Percentiles rank a stretch among this genome's conserved stretches.
phyloP scores from a whole-genome alignment of 2,329 filamentous ascomycete species.

The Trichoderma guizhouense region DNA sequence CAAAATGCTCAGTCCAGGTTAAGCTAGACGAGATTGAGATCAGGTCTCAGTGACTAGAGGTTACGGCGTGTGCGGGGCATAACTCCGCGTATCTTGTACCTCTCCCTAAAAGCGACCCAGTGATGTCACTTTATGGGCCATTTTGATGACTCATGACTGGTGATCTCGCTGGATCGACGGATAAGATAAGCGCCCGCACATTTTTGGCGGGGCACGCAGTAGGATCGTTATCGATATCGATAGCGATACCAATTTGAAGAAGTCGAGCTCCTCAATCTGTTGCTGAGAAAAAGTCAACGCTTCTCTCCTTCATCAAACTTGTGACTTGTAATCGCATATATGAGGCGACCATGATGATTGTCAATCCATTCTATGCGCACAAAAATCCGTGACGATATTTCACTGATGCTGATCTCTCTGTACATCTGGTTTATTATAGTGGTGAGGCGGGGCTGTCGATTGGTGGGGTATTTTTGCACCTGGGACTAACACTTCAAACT shows the following conservation, averaged over 20 bases:
- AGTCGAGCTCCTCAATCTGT: neutral
- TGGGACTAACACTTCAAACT: neutral
- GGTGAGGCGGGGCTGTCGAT: neutral
- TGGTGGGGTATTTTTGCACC: neutral
- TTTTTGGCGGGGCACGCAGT: neutral
- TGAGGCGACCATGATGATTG: neutral
- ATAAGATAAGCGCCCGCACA: neutral
- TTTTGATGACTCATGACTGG: neutral
- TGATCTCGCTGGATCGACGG: neutral
- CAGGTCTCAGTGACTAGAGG: neutral
- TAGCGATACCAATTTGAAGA: neutral
- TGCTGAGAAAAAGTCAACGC: neutral
- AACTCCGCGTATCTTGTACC: neutral
- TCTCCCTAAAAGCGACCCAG: neutral
- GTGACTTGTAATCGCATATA: neutral
- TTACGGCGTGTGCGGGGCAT: neutral
- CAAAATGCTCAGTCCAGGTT: neutral
- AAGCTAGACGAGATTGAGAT: neutral
- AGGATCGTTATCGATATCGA: neutral
- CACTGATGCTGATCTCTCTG: neutral
- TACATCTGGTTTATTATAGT: neutral
- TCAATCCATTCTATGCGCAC: neutral
- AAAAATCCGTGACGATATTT: neutral
- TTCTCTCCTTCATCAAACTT: neutral
- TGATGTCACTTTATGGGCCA: neutral